Base-by-base conservation (phyloP, 2,329 filamentous ascomycete genomes). In the Aspergillus arachidicola region DNA sequence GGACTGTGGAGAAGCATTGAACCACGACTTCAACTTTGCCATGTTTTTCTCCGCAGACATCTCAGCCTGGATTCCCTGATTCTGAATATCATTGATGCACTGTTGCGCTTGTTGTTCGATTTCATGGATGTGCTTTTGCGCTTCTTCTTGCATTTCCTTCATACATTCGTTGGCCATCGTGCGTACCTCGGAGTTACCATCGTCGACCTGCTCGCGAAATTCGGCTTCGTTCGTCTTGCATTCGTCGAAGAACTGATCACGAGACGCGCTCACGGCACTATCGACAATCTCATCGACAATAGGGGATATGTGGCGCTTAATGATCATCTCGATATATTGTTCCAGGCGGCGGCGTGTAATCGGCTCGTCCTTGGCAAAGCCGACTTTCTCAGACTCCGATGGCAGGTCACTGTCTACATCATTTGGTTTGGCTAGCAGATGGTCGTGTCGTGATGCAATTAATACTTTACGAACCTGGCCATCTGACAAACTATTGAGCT, bases 401-500 rank as follows among this genome's bases (percentile, higher is more conserved):
- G 64, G 57, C 55, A 61, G 57, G 38, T 43, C 61, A 58, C 32
- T 21, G 58, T 67, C 60, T 60, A 61, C 59, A 23, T 59, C 41
- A 43, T 64, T 28, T 58, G 64, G 59, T 28, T 34, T 54, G 61
- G 60, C 68, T 30, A 70, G 66, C 32, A 70, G 58, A 64, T 69
- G 63, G 64, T 57, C 41, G 50, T 53, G 68, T 51, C 67, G 64
- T 55, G 58, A 53, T 59, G 50, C 61, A 51, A 66, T 64, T 48
- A 70, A 62, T 23, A 69, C 28, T 65, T 66, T 23, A 46, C 65
- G 30, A 34, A 69, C 59, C 45, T 54, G 34, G 48, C 62, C 62
- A 63, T 68, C 65, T 23, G 68, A 64, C 62, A 66, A 9, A 61
- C 64, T 62, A 59, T 61, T 55, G 50, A 70, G 62, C 51, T 64